These are phyloP conservation scores for Hypomyces perniciosus DNA, from an alignment of 2,329 filamentous ascomycete genomes.

Conservation along the genomic window DNA sequence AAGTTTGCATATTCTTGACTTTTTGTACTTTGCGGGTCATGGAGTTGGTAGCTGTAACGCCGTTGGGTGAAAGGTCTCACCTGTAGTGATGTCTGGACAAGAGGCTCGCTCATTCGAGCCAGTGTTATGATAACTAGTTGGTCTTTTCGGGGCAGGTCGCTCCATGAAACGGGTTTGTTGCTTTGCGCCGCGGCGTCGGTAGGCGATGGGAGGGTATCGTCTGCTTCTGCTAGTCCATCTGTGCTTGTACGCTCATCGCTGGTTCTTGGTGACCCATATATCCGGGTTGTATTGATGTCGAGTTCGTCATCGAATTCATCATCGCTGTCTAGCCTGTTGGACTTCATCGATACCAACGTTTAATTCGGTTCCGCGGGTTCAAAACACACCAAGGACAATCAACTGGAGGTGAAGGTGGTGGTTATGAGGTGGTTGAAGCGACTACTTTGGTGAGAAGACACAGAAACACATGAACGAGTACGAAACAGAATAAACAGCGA, in stretches of 20 bases:
- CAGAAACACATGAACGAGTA: too few species aligned
- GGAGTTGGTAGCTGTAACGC: not conserved
- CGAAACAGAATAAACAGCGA: too few species aligned
- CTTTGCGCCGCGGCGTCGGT: not conserved
- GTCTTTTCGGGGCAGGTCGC: slow-evolving; percentile 65
- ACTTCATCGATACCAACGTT: slow-evolving; percentile 18
- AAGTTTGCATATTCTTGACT: too few species aligned
- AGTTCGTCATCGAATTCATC: slow-evolving; percentile 14
- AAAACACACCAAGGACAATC: not conserved
- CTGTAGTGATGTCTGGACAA: slow-evolving; percentile 69
- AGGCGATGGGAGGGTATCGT: not conserved
- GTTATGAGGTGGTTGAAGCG: too few species aligned
- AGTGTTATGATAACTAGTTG: slow-evolving; percentile 74
- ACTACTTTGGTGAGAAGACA: too few species aligned
- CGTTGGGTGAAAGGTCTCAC: slow-evolving; percentile 19
- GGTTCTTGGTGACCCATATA: not conserved
- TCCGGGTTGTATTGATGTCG: slow-evolving; percentile 3
- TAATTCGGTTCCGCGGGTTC: slow-evolving; percentile 1
- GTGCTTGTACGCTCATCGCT: not conserved
- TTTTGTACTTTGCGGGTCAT: not conserved
- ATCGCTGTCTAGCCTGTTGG: slow-evolving; percentile 13
- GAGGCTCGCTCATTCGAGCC: slow-evolving; percentile 72
- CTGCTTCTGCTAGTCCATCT: slow-evolving; percentile 2
- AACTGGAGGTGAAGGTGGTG: too few species aligned
- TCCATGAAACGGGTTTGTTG: slow-evolving; percentile 44